Evolutionary conservation across 1,284 basidiomycete genomes (phyloP), one percentile per base, ranked within the genome.

Genomic region (Trichosporon sp.): DNA sequence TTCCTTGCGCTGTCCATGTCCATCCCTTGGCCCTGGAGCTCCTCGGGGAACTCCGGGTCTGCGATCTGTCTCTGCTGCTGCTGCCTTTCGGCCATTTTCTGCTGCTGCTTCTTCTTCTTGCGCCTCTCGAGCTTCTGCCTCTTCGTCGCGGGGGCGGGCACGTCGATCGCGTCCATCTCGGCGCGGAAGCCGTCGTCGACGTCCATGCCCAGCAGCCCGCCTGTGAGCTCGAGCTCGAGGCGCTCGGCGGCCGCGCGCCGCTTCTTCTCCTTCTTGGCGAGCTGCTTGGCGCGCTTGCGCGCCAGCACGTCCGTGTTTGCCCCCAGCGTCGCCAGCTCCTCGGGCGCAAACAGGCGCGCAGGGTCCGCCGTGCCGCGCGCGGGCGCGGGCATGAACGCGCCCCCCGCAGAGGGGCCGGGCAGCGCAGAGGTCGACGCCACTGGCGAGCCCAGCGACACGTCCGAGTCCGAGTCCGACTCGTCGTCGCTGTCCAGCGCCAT

Each of bases 251-350:
- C 79, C 9, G 75, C 76, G 53, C 74, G 74, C 44, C 75, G 72
- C 69, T 78, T 81, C 72, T 81, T 81, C 58, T 80, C 82, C 69
- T 81, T 81, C 75, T 83, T 83, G 21, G 79, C 78, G 21, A 75
- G 73, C 63, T 77, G 73, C 71, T 82, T 83, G 13, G 74, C 66
- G 34, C 74, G 75, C 58, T 77, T 76, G 13, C 78, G 69, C 64
- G 80, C 80, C 25, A 80, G 69, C 11, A 80, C 65, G 11, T 74
- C 73, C 0, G 72, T 53, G 2, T 74, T 74, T 0, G 73, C 47
- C 1, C 78, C 78, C 6, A 80, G 70, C 1, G 78, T 68, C 0
- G 80, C 76, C 18, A 81, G 75, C 72, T 83, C 82, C 38, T 81
- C 80, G 6, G 77, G 65, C 4, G 81, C 79, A 74, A 83, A 83